phyloP scores from a whole-genome alignment of 2,329 filamentous ascomycete species.

The Ramularia endophylla region DNA sequence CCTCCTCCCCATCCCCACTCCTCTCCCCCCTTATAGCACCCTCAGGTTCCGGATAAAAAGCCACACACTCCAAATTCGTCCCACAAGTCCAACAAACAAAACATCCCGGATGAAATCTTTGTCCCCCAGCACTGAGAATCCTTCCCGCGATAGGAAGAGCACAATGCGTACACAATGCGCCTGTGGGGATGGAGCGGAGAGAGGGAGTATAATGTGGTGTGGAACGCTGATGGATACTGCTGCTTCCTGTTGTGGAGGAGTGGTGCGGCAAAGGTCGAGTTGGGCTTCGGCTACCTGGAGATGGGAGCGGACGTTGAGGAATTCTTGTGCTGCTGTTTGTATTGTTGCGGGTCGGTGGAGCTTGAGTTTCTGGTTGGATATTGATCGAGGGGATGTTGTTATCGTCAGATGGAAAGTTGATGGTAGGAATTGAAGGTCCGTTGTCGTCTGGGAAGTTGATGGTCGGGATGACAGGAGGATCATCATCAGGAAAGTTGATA shows the following conservation, averaged over 20 bases:
- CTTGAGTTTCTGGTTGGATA: conserved; percentile 3
- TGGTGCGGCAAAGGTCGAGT: conserved; percentile 35
- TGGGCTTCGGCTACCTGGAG: too few species aligned
- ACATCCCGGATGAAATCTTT: conserved; percentile 87
- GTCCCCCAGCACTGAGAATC: conserved; percentile 75
- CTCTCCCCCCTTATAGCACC: conserved; percentile 60
- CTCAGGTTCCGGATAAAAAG: conserved; percentile 90
- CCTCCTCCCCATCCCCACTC: too few species aligned
- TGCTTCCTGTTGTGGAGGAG: conserved; percentile 20
- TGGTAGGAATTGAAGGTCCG: conserved; percentile 20
- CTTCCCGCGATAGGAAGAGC: conserved; percentile 79
- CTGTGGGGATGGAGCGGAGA: conserved; percentile 40
- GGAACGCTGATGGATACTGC: conserved; percentile 20
- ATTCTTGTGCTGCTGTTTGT: too few species aligned
- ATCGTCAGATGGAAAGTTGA: conserved; percentile 1
- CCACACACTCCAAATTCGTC: conserved; percentile 85
- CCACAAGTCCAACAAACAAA: conserved; percentile 85
- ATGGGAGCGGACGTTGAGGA: conserved; percentile 41
- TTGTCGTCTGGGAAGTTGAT: conserved; percentile 30
- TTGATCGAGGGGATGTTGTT: conserved; percentile 12
- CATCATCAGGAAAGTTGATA: conserved; percentile 30
- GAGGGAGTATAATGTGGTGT: conserved; percentile 43
- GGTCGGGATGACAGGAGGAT: conserved; percentile 20
- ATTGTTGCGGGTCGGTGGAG: conserved; percentile 7
- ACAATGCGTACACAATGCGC: conserved; percentile 79